phyloP scores from a whole-genome alignment of 2,329 filamentous ascomycete genomes.

The Trichoderma guizhouense region DNA sequence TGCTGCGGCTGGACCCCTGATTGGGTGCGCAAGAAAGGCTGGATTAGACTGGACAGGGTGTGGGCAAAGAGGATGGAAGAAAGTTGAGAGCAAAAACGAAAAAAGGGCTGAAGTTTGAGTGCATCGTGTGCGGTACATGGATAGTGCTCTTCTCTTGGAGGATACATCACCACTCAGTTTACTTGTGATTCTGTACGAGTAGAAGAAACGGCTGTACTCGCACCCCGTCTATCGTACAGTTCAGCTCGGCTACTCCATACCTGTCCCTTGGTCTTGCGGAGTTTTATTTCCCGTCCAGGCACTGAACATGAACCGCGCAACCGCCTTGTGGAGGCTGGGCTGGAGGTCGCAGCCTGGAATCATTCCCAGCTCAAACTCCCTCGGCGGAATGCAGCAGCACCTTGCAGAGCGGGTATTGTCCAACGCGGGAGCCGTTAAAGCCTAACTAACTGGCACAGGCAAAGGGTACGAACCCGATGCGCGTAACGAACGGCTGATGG shows the following conservation, averaged over 20 bases:
- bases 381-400: not conserved
- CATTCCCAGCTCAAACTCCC: not conserved
- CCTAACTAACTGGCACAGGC: not conserved
- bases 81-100: not conserved
- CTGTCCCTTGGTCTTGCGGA: not conserved
- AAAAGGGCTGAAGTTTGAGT: not conserved
- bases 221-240: not conserved
- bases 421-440: not conserved
- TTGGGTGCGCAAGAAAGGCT: slow-evolving; percentile 1
- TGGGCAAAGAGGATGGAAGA: not conserved
- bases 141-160: not conserved
- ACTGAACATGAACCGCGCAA: not conserved
- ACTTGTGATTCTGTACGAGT: not conserved
- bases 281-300: not conserved
- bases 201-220: not conserved
- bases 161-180: not conserved
- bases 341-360: not conserved
- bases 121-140: not conserved
- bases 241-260: not conserved
- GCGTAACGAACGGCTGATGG: not conserved
- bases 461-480: not conserved
- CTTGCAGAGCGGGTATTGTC: not conserved
- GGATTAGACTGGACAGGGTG: not conserved
- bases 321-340: not conserved
- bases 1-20: slow-evolving; percentile 1